Evolutionary conservation across 805 yeast species (phyloP).

Genomic region (Saturnispora galanensis): DNA sequence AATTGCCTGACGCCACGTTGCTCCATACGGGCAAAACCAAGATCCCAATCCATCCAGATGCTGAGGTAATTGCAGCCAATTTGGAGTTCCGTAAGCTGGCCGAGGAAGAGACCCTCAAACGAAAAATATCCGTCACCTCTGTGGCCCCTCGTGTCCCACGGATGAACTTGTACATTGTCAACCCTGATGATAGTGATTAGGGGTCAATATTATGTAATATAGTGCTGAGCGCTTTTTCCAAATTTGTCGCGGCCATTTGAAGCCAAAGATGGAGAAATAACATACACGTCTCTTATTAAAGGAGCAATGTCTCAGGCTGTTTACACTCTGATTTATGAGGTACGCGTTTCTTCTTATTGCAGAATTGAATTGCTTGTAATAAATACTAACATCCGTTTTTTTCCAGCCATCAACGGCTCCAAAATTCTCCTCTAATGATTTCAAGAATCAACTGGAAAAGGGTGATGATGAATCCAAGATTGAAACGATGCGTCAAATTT

Average conservation of each 20-base stretch:
- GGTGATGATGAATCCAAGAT: constrained; percentile 83
- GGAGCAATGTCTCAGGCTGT: constrained; percentile 32
- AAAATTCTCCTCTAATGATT: constrained; percentile 59
- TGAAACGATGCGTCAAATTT: constrained; percentile 79
- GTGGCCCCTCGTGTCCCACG: constrained; percentile 11
- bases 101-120: background rate
- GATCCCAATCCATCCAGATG: constrained; percentile 26
- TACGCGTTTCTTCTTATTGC: constrained; percentile 13
- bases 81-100: constrained; percentile 24
- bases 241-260: background rate
- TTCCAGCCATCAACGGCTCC: constrained; percentile 47
- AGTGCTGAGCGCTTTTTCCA: background rate
- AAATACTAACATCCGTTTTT: constrained; percentile 9
- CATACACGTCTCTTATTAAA: constrained; percentile 1
- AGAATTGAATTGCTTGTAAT: background rate
- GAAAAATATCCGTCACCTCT: constrained; percentile 13
- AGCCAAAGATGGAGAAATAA: background rate
- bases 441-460: constrained; percentile 70
- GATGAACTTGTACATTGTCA: constrained; percentile 38
- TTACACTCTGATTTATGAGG: constrained; percentile 71
- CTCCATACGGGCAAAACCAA: constrained; percentile 22
- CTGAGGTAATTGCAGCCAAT: constrained; percentile 24
- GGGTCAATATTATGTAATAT: background rate
- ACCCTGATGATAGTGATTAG: constrained; percentile 40
- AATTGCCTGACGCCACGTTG: constrained; percentile 28